phyloP scores from a whole-genome alignment of 2,329 filamentous ascomycete genomes.

The Ilyonectria robusta region DNA sequence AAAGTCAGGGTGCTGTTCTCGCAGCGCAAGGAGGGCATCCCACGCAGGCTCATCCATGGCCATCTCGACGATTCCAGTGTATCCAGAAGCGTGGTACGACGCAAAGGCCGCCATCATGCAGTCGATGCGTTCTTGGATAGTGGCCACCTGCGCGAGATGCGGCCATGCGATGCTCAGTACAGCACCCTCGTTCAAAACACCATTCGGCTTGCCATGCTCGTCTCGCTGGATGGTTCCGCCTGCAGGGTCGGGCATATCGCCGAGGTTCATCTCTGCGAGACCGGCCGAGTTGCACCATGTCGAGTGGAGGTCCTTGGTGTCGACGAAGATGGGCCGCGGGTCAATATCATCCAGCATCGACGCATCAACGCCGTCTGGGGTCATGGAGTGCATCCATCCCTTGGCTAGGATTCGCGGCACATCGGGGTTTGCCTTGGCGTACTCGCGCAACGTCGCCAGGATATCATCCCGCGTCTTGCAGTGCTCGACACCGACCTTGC shows the following conservation, averaged over 20 bases:
- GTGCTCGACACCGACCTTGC: constrained; percentile 63
- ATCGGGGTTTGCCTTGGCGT: constrained; percentile 62
- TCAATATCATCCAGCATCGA: constrained; percentile 61
- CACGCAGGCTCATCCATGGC: constrained; percentile 73
- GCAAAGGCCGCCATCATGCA: constrained; percentile 64
- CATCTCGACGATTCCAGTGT: constrained; percentile 71
- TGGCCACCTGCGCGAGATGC: constrained; percentile 62
- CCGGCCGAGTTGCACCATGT: constrained; percentile 65
- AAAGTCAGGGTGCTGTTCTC: constrained; percentile 46
- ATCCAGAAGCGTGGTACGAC: constrained; percentile 66
- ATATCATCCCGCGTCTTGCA: constrained; percentile 67
- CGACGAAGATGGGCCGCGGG: constrained; percentile 63
- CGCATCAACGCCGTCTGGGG: constrained; percentile 59
- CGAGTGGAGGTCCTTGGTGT: constrained; percentile 65
- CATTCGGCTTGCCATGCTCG: constrained; percentile 61
- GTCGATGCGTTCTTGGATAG: constrained; percentile 63
- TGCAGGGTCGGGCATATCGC: constrained; percentile 57
- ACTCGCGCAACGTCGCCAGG: constrained; percentile 59
- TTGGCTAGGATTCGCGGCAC: constrained; percentile 66
- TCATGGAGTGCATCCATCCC: constrained; percentile 70
- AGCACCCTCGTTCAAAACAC: constrained; percentile 67
- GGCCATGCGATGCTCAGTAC: constrained; percentile 70
- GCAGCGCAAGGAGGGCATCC: constrained; percentile 64
- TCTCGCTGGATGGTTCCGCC: constrained; percentile 68
- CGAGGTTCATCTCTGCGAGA: constrained; percentile 60